phyloP scores from a whole-genome alignment of 2,329 filamentous ascomycete species.

The Cladosporium sp. region DNA sequence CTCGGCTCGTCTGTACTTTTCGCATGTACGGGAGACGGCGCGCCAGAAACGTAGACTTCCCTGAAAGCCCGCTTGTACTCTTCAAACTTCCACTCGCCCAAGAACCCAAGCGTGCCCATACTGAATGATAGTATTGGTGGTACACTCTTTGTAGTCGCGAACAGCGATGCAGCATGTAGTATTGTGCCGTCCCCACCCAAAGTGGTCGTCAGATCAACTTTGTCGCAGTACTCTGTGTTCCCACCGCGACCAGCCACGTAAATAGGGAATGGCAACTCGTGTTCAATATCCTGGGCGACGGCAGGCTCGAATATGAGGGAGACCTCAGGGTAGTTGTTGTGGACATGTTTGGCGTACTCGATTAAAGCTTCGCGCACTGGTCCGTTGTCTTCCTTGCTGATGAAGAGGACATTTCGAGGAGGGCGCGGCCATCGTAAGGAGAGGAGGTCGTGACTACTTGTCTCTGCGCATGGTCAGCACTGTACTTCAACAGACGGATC shows the following conservation, averaged over 20 bases:
- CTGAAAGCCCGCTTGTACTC: conserved; percentile 91
- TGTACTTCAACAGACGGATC: not conserved
- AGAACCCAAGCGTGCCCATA: conserved; percentile 92
- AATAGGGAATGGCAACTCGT: conserved; percentile 70
- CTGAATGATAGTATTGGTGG: conserved; percentile 93
- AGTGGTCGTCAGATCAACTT: conserved; percentile 85
- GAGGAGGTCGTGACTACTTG: conserved; percentile 59
- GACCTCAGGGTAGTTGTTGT: conserved; percentile 74
- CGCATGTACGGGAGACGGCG: conserved; percentile 34
- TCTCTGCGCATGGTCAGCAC: conserved; percentile 48
- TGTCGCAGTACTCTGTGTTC: conserved; percentile 60
- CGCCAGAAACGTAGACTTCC: conserved; percentile 85
- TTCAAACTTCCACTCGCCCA: conserved; percentile 93
- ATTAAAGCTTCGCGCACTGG: conserved; percentile 57
- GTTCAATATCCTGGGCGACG: conserved; percentile 71
- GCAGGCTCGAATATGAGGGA: conserved; percentile 80
- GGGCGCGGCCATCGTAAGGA: conserved; percentile 68
- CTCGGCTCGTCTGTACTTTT: conserved; percentile 27
- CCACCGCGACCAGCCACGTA: conserved; percentile 48
- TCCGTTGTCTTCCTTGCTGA: conserved; percentile 64
- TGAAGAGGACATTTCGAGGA: conserved; percentile 67
- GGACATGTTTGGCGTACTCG: conserved; percentile 68
- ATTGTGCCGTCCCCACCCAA: conserved; percentile 94
- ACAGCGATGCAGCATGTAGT: conserved; percentile 79
- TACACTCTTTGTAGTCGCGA: conserved; percentile 76